Percentiles rank a stretch among this genome's conserved stretches.
phyloP scores from a whole-genome alignment of 768 basidiomycete species.

The Harrya chromipes region DNA sequence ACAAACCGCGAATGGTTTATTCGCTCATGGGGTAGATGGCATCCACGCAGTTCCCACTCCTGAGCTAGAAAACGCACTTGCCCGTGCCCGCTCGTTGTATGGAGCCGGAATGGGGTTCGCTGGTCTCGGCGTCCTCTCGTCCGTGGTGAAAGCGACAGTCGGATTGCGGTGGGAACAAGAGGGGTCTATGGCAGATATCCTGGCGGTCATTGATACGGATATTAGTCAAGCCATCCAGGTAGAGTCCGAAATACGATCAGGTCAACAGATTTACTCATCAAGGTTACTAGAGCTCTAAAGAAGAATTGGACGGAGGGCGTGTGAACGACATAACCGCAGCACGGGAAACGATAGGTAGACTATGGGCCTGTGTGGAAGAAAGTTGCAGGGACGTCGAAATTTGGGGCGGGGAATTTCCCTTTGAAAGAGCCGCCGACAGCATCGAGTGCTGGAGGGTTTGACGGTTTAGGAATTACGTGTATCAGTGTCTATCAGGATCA shows the following conservation, averaged over 20 bases:
- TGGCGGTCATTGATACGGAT: conserved; percentile 71
- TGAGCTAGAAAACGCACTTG: conserved; percentile 50
- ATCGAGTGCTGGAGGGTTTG: conserved; percentile 66
- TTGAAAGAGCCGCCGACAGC: conserved; percentile 62
- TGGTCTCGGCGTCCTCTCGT: conserved; percentile 54
- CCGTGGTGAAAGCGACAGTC: conserved; percentile 59
- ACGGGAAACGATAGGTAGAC: conserved; percentile 47
- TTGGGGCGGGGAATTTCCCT: conserved; percentile 77
- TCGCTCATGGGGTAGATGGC: conserved; percentile 42
- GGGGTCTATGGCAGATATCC: conserved; percentile 51
- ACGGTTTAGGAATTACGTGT: conserved; percentile 5
- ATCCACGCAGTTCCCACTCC: conserved; percentile 45
- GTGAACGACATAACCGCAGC: conserved; percentile 49
- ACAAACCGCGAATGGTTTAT: conserved; percentile 42
- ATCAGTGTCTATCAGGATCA: conserved; percentile 19
- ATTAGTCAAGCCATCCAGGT: conserved; percentile 79
- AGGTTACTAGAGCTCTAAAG: conserved; percentile 60
- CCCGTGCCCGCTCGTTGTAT: conserved; percentile 63
- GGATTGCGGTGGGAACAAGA: conserved; percentile 63
- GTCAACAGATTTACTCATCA: conserved; percentile 11
- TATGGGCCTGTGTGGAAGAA: conserved; percentile 54
- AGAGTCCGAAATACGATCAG: conserved; percentile 5
- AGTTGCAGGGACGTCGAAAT: conserved; percentile 51
- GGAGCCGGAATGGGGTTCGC: conserved; percentile 77
- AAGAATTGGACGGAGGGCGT: conserved; percentile 61